Base-by-base conservation (phyloP, 495 filamentous ascomycete species). In the Penicillium malachiteum region DNA sequence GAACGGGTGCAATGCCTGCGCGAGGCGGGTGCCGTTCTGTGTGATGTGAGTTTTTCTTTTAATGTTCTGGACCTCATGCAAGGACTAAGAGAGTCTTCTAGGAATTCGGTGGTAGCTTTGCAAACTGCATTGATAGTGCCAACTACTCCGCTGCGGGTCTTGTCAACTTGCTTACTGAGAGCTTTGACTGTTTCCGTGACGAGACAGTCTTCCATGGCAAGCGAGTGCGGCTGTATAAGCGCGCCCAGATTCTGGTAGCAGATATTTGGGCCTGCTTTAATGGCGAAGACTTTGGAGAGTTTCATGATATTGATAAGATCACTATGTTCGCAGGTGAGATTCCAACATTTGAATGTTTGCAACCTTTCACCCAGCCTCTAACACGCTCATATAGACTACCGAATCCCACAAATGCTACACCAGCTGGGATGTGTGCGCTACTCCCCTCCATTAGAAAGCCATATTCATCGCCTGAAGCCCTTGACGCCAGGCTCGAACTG, bases 211-310 rank as follows among this genome's bases (percentile, higher is more conserved):
- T 91, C 69, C 84, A 92, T 47, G 82, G 84, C 7, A 81, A 81
- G n/a, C 79, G 78, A 16, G 84, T 97, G 3, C 88, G 89, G 16
- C 79, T 99, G 56, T 84, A 93, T 65, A 97, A 97, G 69, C 85
- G 94, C 8, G 92, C 94, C 3, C 94, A 99, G 76, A 97, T 97
- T 51, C 80, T 97, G 12, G 90, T 95, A 14, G 95, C 95, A 40
- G 94, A 99, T 64, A 65, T 96, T 3, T 97, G 93, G 93, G 93
- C 92, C 10, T 93, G 90, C 55, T 96, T 97, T 63, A 83, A 94
- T 45, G 91, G 90, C 33, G 77, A 87, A 56, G 72, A 80, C 18
- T 92, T 85, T 57, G 94, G 94, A 12, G 71, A 79, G n/a, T 99
- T 99, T 64, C 63, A 85, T 30, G 95, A 99, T 62, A 96, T 99